Evolutionary conservation across 2,329 filamentous ascomycete species (phyloP), one percentile per base, ranked within the genome.

Genomic region (Sporothrix variecibatus): DNA sequence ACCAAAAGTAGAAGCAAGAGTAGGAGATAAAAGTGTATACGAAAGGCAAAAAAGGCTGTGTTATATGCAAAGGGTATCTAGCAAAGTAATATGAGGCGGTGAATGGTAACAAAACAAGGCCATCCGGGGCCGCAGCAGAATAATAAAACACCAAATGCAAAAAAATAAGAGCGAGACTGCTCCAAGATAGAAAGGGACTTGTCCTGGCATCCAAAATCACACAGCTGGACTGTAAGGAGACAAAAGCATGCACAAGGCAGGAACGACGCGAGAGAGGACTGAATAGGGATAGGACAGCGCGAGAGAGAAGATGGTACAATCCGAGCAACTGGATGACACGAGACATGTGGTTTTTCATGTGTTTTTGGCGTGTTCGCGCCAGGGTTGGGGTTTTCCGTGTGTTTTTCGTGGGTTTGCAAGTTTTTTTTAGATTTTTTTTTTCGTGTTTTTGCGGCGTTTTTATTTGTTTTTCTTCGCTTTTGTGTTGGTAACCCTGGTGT

Each of bases 41-140:
- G 11, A 46, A 65, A 43, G n/a, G 7, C 62, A 65, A 46, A 65
- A 46, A 65, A 2, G 40, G 38, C n/a, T 43, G 12, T 8, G 40
- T 65, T 65, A 38, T 65, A 65, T 67, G 71, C 60, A 53, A 67
- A 67, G 71, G 71, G 71, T 72, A 72, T 72, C 56, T 72, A 67
- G 43, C 60, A 67, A 65, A 65, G n/a, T 65, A 40, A 65, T 28
- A 64, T 62, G 51, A 64, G 26, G 34, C 31, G 69, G 56, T 9
- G 51, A 28, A 43, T 43, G 26, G 71, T 34, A 43, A 72, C 56
- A 62, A 23, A 43, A 43, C 9, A 11, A 65, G 38, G 40, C 34
- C 68, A 58, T 17, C 34, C 69, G 15, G 51, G 46, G 67, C 67
- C 67, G 40, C 20, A 38, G 12, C n/a, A 5, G 49, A 56, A 56